These are phyloP conservation scores for Phytophthora pistaciae DNA, from an alignment of 352 stramenopile species.

Conservation along the genomic window DNA sequence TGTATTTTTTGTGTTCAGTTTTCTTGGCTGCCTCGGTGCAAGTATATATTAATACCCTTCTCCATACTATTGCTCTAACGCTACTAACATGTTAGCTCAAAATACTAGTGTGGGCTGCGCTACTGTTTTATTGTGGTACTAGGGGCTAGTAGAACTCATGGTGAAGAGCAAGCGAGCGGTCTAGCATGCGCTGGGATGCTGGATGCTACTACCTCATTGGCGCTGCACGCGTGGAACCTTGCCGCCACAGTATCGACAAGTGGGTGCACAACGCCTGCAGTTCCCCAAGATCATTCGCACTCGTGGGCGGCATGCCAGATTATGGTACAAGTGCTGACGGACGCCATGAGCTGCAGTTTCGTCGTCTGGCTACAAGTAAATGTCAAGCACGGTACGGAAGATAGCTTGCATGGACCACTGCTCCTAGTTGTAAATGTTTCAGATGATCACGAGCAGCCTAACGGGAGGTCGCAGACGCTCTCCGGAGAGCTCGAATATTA, in stretches of 20 bases:
- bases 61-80: too few species aligned
- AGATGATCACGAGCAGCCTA: too few species aligned
- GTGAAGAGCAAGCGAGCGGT: slow-evolving; percentile 7
- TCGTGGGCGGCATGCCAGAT: slow-evolving; percentile 14
- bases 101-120: slow-evolving; percentile 8
- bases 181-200: slow-evolving; percentile 7
- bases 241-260: background rate
- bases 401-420: slow-evolving; percentile 11
- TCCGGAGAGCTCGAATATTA: too few species aligned
- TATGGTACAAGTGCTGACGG: slow-evolving; percentile 18
- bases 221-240: slow-evolving; percentile 16
- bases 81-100: too few species aligned
- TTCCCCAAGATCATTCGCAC: too few species aligned
- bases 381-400: background rate
- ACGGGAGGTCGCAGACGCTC: too few species aligned
- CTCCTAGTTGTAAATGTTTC: background rate
- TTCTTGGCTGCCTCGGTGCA: too few species aligned
- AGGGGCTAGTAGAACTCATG: slow-evolving; percentile 10
- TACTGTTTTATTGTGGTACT: slow-evolving; percentile 16
- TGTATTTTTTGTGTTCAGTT: too few species aligned
- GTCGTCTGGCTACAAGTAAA: slow-evolving; percentile 8
- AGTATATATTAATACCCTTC: too few species aligned
- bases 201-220: slow-evolving; percentile 11
- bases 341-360: slow-evolving; percentile 11
- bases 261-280: too few species aligned